Evolutionary conservation across 208 protist species (phyloP).

Genomic region (Phytomonas francai): DNA sequence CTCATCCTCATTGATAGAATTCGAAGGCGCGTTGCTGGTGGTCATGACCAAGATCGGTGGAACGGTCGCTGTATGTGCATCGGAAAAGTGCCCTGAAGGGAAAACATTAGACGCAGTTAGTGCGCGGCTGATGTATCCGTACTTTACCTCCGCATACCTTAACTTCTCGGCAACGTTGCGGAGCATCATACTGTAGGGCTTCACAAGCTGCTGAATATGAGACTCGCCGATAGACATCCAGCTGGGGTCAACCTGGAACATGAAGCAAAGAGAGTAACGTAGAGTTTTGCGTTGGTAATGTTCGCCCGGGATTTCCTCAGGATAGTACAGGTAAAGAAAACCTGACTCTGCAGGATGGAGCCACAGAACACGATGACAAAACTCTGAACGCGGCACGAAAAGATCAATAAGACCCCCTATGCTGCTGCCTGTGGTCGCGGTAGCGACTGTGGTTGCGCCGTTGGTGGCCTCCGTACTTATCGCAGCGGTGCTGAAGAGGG

Average conservation of each 20-base stretch:
- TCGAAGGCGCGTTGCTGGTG: not conserved
- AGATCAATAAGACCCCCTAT: constrained; percentile 56
- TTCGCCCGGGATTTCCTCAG: constrained; percentile 71
- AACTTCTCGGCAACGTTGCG: constrained; percentile 72
- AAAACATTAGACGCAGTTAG: constrained; percentile 14
- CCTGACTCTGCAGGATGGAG: constrained; percentile 60
- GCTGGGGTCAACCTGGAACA: constrained; percentile 43
- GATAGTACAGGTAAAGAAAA: constrained; percentile 71
- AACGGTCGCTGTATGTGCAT: not conserved
- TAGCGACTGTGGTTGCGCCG: not conserved
- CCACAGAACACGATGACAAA: constrained; percentile 65
- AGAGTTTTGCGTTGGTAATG: constrained; percentile 81
- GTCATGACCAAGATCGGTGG: not conserved
- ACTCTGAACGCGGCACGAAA: constrained; percentile 75
- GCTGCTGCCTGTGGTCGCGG: not conserved
- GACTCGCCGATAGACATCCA: constrained; percentile 42
- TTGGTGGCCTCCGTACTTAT: not conserved
- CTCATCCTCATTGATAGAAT: not conserved
- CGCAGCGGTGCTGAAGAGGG: not conserved
- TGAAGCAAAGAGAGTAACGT: constrained; percentile 76
- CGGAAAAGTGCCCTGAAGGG: not conserved
- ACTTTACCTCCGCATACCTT: constrained; percentile 55
- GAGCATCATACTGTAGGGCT: constrained; percentile 66
- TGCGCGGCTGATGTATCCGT: constrained; percentile 63
- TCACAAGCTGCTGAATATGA: constrained; percentile 44